phyloP scores from a whole-genome alignment of 1,139 yeast genomes.

The Magnusiomyces suaveolens region DNA sequence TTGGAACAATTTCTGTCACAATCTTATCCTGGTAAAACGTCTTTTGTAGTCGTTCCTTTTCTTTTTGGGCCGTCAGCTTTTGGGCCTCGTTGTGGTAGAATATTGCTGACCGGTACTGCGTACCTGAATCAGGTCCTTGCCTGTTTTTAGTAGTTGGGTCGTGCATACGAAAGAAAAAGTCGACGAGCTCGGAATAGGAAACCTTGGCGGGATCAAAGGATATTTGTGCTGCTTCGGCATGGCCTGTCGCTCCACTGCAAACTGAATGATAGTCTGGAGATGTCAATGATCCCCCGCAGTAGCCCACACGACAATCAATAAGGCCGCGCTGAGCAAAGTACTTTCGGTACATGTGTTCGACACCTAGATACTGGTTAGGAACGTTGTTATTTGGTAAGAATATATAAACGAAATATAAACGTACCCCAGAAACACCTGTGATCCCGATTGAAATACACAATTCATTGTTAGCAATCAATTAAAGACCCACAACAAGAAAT shows the following conservation, averaged over 20 bases:
- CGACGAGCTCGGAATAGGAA: slow-evolving; percentile 52
- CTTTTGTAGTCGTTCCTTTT: slow-evolving; percentile 29
- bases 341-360: slow-evolving; percentile 70
- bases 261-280: slow-evolving; percentile 65
- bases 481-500: background rate
- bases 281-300: slow-evolving; percentile 59
- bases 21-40: slow-evolving; percentile 45
- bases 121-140: slow-evolving; percentile 78
- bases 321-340: slow-evolving; percentile 53
- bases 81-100: slow-evolving; percentile 36
- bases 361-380: no score
- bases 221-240: slow-evolving; percentile 67
- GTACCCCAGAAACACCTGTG: slow-evolving; percentile 1
- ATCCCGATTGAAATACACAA: no score
- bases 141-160: slow-evolving; percentile 55
- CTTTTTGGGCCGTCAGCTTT: background rate
- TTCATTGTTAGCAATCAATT: no score
- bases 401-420: no score
- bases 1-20: slow-evolving; percentile 63
- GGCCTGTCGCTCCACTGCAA: slow-evolving; percentile 57
- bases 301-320: slow-evolving; percentile 74
- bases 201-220: slow-evolving; percentile 64
- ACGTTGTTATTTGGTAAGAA: no score
- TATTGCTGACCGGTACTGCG: slow-evolving; percentile 75
- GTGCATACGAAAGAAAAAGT: slow-evolving; percentile 83